A percentile compares a stretch with the other conserved stretches of the same genome.
phyloP scores from a whole-genome alignment of 2,329 filamentous ascomycete species.

The Fusarium caatingaense region DNA sequence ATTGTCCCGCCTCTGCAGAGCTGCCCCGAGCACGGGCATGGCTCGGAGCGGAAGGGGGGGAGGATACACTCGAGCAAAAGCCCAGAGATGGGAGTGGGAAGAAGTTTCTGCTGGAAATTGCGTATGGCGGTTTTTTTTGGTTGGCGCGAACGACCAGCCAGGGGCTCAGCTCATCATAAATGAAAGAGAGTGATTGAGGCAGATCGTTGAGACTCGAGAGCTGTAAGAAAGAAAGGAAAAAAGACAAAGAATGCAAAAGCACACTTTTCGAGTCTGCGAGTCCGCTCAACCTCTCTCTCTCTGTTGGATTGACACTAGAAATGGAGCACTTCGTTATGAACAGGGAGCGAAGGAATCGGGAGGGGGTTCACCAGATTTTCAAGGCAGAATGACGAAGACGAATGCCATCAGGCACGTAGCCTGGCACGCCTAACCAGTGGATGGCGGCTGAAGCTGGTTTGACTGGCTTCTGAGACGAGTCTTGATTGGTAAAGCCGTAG shows the following conservation, averaged over 20 bases:
- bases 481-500: constrained; percentile 4
- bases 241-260: constrained; percentile 24
- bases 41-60: constrained; percentile 19
- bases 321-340: constrained; percentile 43
- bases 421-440: constrained; percentile 19
- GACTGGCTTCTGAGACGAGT: constrained; percentile 1
- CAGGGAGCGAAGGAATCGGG: constrained; percentile 45
- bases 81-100: constrained; percentile 20
- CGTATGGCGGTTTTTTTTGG: constrained; percentile 40
- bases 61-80: constrained; percentile 22
- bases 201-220: constrained; percentile 33
- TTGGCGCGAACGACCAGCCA: constrained; percentile 33
- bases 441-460: constrained; percentile 11
- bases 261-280: constrained; percentile 35
- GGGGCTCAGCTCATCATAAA: constrained; percentile 32
- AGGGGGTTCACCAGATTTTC: constrained; percentile 48
- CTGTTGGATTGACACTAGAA: constrained; percentile 40
- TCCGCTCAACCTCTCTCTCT: constrained; percentile 9
- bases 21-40: constrained; percentile 17
- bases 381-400: constrained; percentile 46
- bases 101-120: constrained; percentile 44
- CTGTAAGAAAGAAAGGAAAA: constrained; percentile 4
- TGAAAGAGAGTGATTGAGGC: constrained; percentile 3
- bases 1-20: constrained; percentile 35
- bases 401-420: constrained; percentile 40